phyloP scores from a whole-genome alignment of 225 moss, liverwort and hornwort genomes.

The Anthoceros angustus region DNA sequence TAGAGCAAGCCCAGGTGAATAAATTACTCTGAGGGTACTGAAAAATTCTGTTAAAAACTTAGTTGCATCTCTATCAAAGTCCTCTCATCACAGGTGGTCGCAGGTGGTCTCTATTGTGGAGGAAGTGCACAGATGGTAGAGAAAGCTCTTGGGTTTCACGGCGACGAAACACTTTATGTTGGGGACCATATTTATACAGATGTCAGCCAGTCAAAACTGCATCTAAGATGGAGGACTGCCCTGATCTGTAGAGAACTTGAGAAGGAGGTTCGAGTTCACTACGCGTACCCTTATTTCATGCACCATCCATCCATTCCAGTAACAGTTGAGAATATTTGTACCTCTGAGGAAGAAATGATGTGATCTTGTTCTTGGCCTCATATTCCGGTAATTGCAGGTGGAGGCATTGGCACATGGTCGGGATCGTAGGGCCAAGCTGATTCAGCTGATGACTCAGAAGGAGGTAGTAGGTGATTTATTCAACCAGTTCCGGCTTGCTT shows the following conservation, averaged over 20 bases:
- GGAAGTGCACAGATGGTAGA: constrained; percentile 84
- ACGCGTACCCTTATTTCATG: too few species aligned
- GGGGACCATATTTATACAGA: constrained; percentile 91
- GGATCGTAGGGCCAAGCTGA: constrained; percentile 48
- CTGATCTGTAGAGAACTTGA: constrained; percentile 75
- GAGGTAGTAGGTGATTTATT: constrained; percentile 69
- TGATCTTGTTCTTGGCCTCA: background rate
- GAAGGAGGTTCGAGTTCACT: constrained; percentile 64
- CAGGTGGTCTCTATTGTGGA: constrained; percentile 84
- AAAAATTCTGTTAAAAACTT: background rate
- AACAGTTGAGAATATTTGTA: background rate
- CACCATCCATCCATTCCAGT: too few species aligned
- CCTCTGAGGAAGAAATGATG: background rate
- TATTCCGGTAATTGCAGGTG: constrained; percentile 24
- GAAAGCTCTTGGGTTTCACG: constrained; percentile 80
- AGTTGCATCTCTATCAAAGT: background rate
- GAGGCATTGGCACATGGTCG: constrained; percentile 58
- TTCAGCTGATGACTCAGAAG: constrained; percentile 78
- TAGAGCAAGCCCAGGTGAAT: constrained; percentile 65
- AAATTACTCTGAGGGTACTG: background rate
- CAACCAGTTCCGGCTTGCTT: constrained; percentile 66
- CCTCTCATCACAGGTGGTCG: background rate
- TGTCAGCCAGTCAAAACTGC: constrained; percentile 85
- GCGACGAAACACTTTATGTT: constrained; percentile 81
- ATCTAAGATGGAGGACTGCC: constrained; percentile 80